Base-by-base conservation (phyloP, 306 rosid genomes). In the Cicer chorassanicum region DNA sequence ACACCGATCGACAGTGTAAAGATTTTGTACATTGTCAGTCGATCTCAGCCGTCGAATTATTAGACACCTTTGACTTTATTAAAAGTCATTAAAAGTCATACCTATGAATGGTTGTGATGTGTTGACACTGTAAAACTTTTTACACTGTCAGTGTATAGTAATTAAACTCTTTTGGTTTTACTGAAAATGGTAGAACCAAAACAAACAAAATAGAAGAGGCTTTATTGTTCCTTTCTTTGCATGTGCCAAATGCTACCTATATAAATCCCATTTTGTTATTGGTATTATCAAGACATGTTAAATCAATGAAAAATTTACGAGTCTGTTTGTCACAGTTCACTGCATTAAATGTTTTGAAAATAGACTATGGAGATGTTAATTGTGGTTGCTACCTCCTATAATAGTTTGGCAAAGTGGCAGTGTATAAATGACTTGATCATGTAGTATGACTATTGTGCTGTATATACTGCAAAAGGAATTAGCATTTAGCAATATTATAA, bases 371-470 rank as follows among this genome's bases (percentile, higher is more conserved):
- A 60, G 24, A 41, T 48, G 62, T 57, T 40, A 19, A 38, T 63
- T 44, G 65, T 72, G 50, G 57, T 12, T 34, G 34, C 55, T 41
- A 72, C 71, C 54, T 73, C 44, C 40, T 65, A 34, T 59, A 21
- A 46, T 57, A 8, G 41, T 74, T 74, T 69, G 72, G 68, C 59
- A 49, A 72, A 46, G 59, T 65, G 10, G 14, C 6, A 36, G 56
- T 60, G 18, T 43, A 61, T 68, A 72, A 66, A 61, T 74, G 63
- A 40, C 36, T 60, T 21, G 4, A 38, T 68, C 46, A 53, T 82
- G 68, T 38, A 51, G 65, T 54, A 16, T 62, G 49, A 46, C 59
- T 77, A 67, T 29, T 73, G 42, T 78, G 50, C 36, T 57, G 38
- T 68, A 60, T 72, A 18, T 62, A 62, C 46, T 62, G 61, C 51